Base-by-base conservation (phyloP, 306 rosid species). In the Prosopis cineraria region DNA sequence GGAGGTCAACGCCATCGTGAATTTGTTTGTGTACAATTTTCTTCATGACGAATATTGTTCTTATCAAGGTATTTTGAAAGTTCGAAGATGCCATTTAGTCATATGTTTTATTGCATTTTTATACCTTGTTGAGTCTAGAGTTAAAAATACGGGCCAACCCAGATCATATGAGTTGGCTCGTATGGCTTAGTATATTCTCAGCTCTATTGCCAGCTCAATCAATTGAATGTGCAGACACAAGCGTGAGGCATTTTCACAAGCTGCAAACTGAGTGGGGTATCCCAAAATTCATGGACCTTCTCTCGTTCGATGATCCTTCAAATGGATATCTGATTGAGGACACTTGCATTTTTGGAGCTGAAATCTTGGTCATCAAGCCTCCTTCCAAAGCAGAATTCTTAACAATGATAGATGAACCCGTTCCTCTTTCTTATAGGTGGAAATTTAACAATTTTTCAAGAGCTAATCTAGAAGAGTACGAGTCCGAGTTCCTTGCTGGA, bases 1-100 rank as follows among this genome's bases (percentile, higher is more conserved):
- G n/a, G n/a, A n/a, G n/a, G n/a, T n/a, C n/a, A n/a, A n/a, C n/a
- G n/a, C n/a, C n/a, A n/a, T n/a, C n/a, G n/a, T n/a, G n/a, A n/a
- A n/a, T n/a, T n/a, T n/a, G n/a, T n/a, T n/a, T n/a, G n/a, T n/a
- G n/a, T n/a, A n/a, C n/a, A n/a, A n/a, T n/a, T n/a, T n/a, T n/a
- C n/a, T n/a, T n/a, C n/a, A n/a, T 3, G 77, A 84, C 27, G 77
- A 77, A 30, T 84, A 80, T 12, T 25, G 39, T 7, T 50, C 40
- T 48, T 64, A 82, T 20, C 82, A 84, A 77, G 87, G 87, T 84
- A 71, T n/a, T n/a, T n/a, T n/a, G n/a, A n/a, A n/a, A n/a, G n/a
- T 2, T 6, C 4, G 19, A 50, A 6, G 0, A 50, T 47, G 20
- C 58, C 25, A 50, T 50, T 6, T 50, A 50, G 27, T 27, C 5